Evolutionary conservation across 2,329 filamentous ascomycete species (phyloP).

Genomic region (Cladophialophora bantiana): DNA sequence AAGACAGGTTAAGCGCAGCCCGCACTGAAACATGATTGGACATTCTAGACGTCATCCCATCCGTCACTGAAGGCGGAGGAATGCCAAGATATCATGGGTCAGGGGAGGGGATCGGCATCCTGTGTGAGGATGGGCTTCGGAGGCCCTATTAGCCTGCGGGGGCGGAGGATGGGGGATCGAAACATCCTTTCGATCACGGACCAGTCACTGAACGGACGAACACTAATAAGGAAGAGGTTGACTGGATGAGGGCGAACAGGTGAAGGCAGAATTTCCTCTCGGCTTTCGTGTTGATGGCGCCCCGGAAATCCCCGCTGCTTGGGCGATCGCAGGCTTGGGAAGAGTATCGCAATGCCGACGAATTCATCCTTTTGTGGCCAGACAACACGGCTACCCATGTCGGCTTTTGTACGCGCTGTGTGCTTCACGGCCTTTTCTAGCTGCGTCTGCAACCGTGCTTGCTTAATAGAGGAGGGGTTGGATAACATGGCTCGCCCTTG

Average conservation of each 20-base stretch:
- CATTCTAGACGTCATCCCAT: slow-evolving; percentile 2
- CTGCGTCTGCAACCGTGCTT: not conserved
- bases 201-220: not conserved
- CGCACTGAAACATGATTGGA: slow-evolving; percentile 5
- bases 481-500: not conserved
- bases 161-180: slow-evolving; percentile 2
- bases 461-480: not conserved
- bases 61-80: not conserved
- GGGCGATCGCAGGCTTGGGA: not conserved
- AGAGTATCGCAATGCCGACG: slow-evolving; percentile 7
- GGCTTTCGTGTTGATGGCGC: slow-evolving; percentile 23
- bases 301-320: slow-evolving; percentile 8
- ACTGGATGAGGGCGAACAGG: not conserved
- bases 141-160: not conserved
- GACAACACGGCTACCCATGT: not conserved
- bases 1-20: not conserved
- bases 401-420: not conserved
- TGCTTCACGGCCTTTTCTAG: not conserved
- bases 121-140: slow-evolving; percentile 2
- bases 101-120: slow-evolving; percentile 6
- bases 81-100: slow-evolving; percentile 6
- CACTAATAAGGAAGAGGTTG: slow-evolving; percentile 8
- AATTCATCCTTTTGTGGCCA: not conserved
- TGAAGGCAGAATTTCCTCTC: not conserved
- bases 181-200: not conserved